Conservation (phyloP, 768 basidiomycete species). For the Hemileccinum impolitum region DNA sequence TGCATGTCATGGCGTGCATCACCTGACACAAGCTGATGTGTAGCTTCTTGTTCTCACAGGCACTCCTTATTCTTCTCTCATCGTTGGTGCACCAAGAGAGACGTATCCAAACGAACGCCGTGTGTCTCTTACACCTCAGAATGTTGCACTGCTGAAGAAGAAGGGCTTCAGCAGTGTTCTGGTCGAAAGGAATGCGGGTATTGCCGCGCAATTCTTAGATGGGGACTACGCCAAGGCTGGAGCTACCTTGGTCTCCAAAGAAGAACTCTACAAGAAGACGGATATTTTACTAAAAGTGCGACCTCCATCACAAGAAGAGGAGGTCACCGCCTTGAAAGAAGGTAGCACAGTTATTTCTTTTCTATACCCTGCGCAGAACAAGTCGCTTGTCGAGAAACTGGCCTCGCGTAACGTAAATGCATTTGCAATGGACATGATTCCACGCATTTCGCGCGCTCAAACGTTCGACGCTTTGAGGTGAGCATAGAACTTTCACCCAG, state of each 20-base stretch:
- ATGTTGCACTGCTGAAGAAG: constrained; percentile 69
- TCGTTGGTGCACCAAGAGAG: constrained; percentile 76
- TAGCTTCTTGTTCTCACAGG: constrained; percentile 40
- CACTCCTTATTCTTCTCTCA: constrained; percentile 66
- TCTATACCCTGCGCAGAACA: constrained; percentile 81
- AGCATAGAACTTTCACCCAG: constrained; percentile 8
- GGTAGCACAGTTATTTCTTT: constrained; percentile 83
- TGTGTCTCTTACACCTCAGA: constrained; percentile 79
- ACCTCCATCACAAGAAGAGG: constrained; percentile 63
- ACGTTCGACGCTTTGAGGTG: constrained; percentile 87
- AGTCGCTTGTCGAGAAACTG: constrained; percentile 64
- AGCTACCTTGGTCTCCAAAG: constrained; percentile 69
- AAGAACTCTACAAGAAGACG: constrained; percentile 61
- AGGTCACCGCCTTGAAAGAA: constrained; percentile 59
- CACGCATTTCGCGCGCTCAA: constrained; percentile 86
- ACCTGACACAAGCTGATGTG: constrained; percentile 1
- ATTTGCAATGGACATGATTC: constrained; percentile 92
- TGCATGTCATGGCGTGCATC: constrained; percentile 10
- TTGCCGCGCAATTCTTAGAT: constrained; percentile 74
- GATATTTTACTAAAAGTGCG: constrained; percentile 88
- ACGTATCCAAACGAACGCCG: constrained; percentile 74
- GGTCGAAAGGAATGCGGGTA: constrained; percentile 70
- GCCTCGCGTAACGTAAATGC: constrained; percentile 64
- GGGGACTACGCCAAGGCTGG: constrained; percentile 78
- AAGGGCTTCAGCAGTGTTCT: constrained; percentile 77